Conservation (phyloP, 106 monocot species). For the Allium sativum region DNA sequence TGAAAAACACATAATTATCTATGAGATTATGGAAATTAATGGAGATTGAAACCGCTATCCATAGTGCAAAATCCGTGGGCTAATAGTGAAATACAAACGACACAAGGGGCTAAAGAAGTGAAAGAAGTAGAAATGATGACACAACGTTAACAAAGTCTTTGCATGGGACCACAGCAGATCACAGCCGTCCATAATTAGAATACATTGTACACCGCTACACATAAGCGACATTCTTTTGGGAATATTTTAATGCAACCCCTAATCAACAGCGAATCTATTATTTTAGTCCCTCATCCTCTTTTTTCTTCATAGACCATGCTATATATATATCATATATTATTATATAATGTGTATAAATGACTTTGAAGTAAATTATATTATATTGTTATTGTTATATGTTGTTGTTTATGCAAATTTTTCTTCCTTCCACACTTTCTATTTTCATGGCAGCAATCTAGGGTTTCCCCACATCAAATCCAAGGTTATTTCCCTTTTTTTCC, state of each 20-base stretch:
- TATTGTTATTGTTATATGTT: no score
- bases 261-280: constrained; percentile 10
- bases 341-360: neutral
- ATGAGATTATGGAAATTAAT: no score
- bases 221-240: constrained; percentile 5
- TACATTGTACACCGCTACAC: neutral
- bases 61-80: no score
- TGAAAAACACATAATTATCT: no score
- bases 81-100: no score
- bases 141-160: neutral
- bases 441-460: constrained; percentile 7
- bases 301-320: neutral
- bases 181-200: neutral
- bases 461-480: constrained; percentile 5
- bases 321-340: neutral
- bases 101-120: no score
- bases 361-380: no score
- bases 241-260: constrained; percentile 11
- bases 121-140: neutral
- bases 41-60: no score
- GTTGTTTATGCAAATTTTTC: constrained; percentile 1
- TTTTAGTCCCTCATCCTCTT: constrained; percentile 7
- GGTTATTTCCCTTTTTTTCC: neutral
- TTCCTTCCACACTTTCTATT: constrained; percentile 1
- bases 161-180: neutral